Evolutionary conservation across 768 basidiomycete species (phyloP).

Genomic region (Tylopilus sp.): DNA sequence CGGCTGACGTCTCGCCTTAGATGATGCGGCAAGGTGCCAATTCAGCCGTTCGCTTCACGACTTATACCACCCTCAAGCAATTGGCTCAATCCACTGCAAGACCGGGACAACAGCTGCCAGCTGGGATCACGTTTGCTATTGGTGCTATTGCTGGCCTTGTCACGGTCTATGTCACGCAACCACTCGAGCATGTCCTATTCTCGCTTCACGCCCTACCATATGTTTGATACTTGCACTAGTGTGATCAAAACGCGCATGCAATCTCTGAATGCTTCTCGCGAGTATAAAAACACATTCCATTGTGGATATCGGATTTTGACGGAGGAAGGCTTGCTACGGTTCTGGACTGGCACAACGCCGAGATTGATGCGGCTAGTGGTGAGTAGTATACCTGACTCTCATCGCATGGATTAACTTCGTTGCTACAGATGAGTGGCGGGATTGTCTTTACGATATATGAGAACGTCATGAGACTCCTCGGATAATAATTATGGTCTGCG

Average conservation of each 20-base stretch:
- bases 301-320: conserved; percentile 93
- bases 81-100: conserved; percentile 81
- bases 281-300: conserved; percentile 93
- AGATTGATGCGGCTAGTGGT: conserved; percentile 81
- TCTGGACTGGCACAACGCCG: conserved; percentile 97
- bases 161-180: conserved; percentile 90
- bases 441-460: conserved; percentile 94
- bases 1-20: conserved; percentile 35
- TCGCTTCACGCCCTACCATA: background rate
- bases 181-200: conserved; percentile 58
- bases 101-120: conserved; percentile 82
- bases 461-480: conserved; percentile 59
- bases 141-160: conserved; percentile 92
- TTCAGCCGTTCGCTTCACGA: conserved; percentile 93
- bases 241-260: conserved; percentile 99
- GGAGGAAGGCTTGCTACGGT: conserved; percentile 87
- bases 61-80: conserved; percentile 92
- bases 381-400: conserved; percentile 28
- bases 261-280: conserved; percentile 72
- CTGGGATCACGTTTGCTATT: conserved; percentile 88
- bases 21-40: conserved; percentile 99
- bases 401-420: background rate
- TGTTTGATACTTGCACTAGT: conserved; percentile 37
- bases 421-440: conserved; percentile 78
- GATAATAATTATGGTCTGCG: conserved; percentile 16